A percentile compares a stretch with the other conserved stretches of the same genome.
Conservation (phyloP, 257 asterid genomes). For the Plantago ovata region DNA sequence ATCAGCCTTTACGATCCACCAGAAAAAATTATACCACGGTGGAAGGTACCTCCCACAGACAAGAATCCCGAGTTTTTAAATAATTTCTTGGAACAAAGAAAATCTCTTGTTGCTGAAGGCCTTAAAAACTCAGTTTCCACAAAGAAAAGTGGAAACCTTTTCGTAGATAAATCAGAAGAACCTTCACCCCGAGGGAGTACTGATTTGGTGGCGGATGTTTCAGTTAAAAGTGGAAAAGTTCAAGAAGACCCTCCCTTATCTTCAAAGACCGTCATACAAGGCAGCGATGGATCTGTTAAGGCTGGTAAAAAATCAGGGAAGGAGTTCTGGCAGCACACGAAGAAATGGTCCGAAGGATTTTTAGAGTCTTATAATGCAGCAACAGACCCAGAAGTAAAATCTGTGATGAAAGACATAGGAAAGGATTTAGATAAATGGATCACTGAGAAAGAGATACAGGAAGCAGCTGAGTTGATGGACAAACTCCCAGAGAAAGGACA, state of each 20-base stretch:
- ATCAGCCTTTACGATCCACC: slow-evolving; percentile 84
- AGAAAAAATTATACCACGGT: slow-evolving; percentile 81
- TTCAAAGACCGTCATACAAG: slow-evolving; percentile 68
- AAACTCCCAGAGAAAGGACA: slow-evolving; percentile 71
- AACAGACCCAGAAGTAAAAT: slow-evolving; percentile 78
- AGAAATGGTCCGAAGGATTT: slow-evolving; percentile 91
- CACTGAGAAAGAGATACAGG: slow-evolving; percentile 88
- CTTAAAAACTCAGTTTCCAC: slow-evolving; percentile 30
- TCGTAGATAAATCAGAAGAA: slow-evolving; percentile 31
- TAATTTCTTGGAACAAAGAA: slow-evolving; percentile 40
- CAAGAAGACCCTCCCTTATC: slow-evolving; percentile 32
- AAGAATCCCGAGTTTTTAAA: slow-evolving; percentile 58
- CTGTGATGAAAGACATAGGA: slow-evolving; percentile 73
- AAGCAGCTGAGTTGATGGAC: slow-evolving; percentile 73
- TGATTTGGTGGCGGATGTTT: slow-evolving; percentile 22
- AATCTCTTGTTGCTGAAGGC: slow-evolving; percentile 38
- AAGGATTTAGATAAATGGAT: slow-evolving; percentile 95
- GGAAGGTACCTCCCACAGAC: slow-evolving; percentile 84
- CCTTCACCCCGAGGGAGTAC: slow-evolving; percentile 35
- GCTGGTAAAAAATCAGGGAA: slow-evolving; percentile 76
- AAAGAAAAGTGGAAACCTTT: slow-evolving; percentile 27
- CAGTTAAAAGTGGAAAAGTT: slow-evolving; percentile 20
- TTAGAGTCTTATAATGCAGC: slow-evolving; percentile 77
- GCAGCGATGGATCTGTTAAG: slow-evolving; percentile 82
- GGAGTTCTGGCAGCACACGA: slow-evolving; percentile 96